Evolutionary conservation across 495 filamentous ascomycete genomes (phyloP).

Genomic region (Daldinia concentrica): DNA sequence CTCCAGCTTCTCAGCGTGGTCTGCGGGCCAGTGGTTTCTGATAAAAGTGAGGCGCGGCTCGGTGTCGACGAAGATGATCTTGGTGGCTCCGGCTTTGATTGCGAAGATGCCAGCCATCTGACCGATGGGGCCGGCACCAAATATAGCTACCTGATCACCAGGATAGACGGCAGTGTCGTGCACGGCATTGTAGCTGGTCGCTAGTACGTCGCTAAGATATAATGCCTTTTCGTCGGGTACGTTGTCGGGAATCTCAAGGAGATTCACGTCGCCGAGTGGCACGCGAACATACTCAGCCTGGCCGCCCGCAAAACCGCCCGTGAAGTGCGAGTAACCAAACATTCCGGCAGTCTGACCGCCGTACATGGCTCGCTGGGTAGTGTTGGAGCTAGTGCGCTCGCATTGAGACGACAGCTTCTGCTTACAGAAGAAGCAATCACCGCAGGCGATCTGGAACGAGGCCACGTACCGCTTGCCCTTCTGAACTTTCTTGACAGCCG

Average conservation of each 20-base stretch:
- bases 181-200: conserved; percentile 82
- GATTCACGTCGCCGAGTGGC: conserved; percentile 82
- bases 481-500: conserved; percentile 62
- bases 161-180: conserved; percentile 85
- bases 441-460: conserved; percentile 87
- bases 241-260: conserved; percentile 79
- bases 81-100: conserved; percentile 73
- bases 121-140: conserved; percentile 81
- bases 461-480: conserved; percentile 83
- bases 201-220: conserved; percentile 81
- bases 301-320: conserved; percentile 88
- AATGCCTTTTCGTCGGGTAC: conserved; percentile 90
- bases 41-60: conserved; percentile 79
- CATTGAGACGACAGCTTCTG: conserved; percentile 80
- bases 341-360: conserved; percentile 76
- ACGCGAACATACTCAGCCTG: conserved; percentile 90
- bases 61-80: conserved; percentile 84
- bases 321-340: conserved; percentile 80
- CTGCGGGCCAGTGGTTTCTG: conserved; percentile 64
- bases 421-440: conserved; percentile 78
- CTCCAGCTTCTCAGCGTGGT: conserved; percentile 52
- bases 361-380: conserved; percentile 73
- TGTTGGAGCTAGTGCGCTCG: conserved; percentile 79
- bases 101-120: conserved; percentile 82
- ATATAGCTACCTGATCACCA: conserved; percentile 83